phyloP scores from a whole-genome alignment of 305 asterid species.

The Fraxinus xanthoxyloides region DNA sequence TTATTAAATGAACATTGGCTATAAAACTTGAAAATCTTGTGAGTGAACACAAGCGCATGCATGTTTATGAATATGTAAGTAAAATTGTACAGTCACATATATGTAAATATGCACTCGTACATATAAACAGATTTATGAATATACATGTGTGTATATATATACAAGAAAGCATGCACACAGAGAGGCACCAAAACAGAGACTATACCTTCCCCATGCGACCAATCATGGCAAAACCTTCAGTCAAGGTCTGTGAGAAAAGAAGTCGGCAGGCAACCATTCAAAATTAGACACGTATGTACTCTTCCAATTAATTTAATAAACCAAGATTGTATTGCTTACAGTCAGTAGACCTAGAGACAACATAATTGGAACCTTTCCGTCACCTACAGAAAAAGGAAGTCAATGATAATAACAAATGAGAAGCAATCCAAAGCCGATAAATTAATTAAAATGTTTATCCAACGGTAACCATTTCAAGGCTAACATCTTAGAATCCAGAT shows the following conservation, averaged over 20 bases:
- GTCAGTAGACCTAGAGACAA: constrained; percentile 86
- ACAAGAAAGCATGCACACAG: not conserved
- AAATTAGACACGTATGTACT: not conserved
- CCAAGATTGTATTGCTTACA: constrained; percentile 42
- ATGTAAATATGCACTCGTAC: not conserved
- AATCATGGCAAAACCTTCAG: constrained; percentile 88
- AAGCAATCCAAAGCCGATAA: not conserved
- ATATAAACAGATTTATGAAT: not conserved
- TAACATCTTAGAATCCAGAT: not conserved
- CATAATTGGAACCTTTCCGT: constrained; percentile 72
- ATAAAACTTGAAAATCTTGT: not conserved
- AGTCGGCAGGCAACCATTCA: constrained; percentile 15
- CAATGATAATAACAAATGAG: not conserved
- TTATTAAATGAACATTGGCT: not conserved
- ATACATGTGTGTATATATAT: not conserved
- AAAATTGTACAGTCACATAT: not conserved
- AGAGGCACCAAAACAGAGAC: constrained; percentile 13
- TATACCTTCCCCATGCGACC: constrained; percentile 87
- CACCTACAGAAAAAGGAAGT: constrained; percentile 47
- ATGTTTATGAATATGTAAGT: not conserved
- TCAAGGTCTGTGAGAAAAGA: constrained; percentile 52
- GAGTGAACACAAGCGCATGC: not conserved
- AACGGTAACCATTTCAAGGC: not conserved
- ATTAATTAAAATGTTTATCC: not conserved
- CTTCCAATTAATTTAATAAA: constrained; percentile 10